These are phyloP conservation scores for Leptomonas pyrrhocoris DNA, from an alignment of 208 protist species.

Conservation along the genomic window DNA sequence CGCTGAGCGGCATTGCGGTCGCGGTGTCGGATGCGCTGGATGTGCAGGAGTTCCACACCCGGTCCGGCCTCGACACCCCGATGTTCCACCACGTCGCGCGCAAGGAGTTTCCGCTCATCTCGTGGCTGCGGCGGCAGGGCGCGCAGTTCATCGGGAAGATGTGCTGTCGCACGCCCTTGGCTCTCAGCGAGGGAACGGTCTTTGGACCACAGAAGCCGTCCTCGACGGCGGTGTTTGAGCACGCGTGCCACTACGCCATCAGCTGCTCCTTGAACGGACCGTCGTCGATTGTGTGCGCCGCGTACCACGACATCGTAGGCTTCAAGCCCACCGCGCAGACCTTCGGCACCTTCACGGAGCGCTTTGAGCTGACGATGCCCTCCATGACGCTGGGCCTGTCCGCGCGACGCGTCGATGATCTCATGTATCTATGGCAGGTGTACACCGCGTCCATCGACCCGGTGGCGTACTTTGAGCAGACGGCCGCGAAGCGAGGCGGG, in stretches of 20 bases:
- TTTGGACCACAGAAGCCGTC: slow-evolving; percentile 59
- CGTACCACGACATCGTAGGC: slow-evolving; percentile 72
- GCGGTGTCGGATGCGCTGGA: slow-evolving; percentile 79
- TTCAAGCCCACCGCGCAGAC: slow-evolving; percentile 91
- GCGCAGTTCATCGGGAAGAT: slow-evolving; percentile 84
- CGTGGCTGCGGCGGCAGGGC: slow-evolving; percentile 78
- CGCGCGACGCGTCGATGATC: slow-evolving; percentile 74
- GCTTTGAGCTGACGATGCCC: slow-evolving; percentile 60
- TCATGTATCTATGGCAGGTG: slow-evolving; percentile 85
- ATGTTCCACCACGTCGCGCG: slow-evolving; percentile 57
- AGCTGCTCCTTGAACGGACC: slow-evolving; percentile 74
- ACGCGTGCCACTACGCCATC: slow-evolving; percentile 82
- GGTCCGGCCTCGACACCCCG: slow-evolving; percentile 59
- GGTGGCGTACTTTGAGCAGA: slow-evolving; percentile 43
- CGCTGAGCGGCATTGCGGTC: slow-evolving; percentile 80
- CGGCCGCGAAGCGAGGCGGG: slow-evolving; percentile 4
- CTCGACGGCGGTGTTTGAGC: slow-evolving; percentile 48
- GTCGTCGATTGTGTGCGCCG: slow-evolving; percentile 58
- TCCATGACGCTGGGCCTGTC: slow-evolving; percentile 84
- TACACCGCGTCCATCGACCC: slow-evolving; percentile 83
- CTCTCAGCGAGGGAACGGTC: slow-evolving; percentile 64
- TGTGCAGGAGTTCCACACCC: slow-evolving; percentile 74
- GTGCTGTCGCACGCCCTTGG: slow-evolving; percentile 64
- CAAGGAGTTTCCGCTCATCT: slow-evolving; percentile 78
- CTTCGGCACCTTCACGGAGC: slow-evolving; percentile 82